Evolutionary conservation across 768 basidiomycete species (phyloP).

Genomic region (Collybia nuda): DNA sequence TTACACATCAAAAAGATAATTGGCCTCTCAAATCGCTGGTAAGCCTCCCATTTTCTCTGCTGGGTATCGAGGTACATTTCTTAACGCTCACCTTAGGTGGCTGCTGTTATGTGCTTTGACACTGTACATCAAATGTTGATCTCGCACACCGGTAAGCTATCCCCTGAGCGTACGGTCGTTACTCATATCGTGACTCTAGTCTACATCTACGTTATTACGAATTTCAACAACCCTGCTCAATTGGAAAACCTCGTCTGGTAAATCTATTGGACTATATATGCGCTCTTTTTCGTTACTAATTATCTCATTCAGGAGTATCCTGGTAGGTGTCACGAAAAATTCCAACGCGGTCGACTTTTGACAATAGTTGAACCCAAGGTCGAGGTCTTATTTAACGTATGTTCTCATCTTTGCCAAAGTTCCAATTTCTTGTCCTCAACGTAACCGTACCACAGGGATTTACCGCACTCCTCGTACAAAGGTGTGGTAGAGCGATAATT

Average conservation of each 20-base stretch:
- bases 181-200: constrained; percentile 27
- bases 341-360: background rate
- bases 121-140: constrained; percentile 54
- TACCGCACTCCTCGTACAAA: constrained; percentile 50
- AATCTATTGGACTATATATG: constrained; percentile 10
- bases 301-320: constrained; percentile 28
- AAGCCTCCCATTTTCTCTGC: constrained; percentile 11
- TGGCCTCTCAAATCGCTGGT: constrained; percentile 51
- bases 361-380: constrained; percentile 26
- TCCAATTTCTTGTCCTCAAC: background rate
- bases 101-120: constrained; percentile 46
- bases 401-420: constrained; percentile 3
- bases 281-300: background rate
- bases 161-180: background rate
- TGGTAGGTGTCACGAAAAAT: constrained; percentile 21
- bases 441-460: constrained; percentile 28
- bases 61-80: background rate
- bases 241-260: constrained; percentile 41
- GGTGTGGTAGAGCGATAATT: constrained; percentile 19
- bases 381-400: constrained; percentile 50
- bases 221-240: constrained; percentile 28
- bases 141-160: constrained; percentile 42
- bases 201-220: constrained; percentile 46
- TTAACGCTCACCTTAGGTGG: constrained; percentile 35
- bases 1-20: constrained; percentile 44